These are phyloP conservation scores for Talaromyces sp. DNA, from an alignment of 2,329 filamentous ascomycete genomes.

Conservation along the genomic window DNA sequence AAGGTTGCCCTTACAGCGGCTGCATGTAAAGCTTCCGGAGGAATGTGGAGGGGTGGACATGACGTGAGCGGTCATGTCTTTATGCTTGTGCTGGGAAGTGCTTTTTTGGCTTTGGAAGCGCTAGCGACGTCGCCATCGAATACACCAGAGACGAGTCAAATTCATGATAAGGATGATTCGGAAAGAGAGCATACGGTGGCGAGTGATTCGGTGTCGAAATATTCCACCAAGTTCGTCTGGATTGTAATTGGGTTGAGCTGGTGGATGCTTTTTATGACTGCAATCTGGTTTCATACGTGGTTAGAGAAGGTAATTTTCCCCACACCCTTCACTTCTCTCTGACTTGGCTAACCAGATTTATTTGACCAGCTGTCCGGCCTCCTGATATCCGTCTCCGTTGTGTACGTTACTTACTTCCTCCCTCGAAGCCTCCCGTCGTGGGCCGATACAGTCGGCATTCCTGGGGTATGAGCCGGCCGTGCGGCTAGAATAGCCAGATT, in stretches of 20 bases:
- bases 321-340: not conserved
- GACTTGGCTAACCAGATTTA: not conserved
- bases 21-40: slow-evolving; percentile 78
- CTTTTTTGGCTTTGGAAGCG: slow-evolving; percentile 77
- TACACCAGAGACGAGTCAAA: slow-evolving; percentile 15
- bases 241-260: slow-evolving; percentile 67
- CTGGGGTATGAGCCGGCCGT: slow-evolving; percentile 22
- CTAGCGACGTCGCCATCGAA: slow-evolving; percentile 54
- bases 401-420: slow-evolving; percentile 52
- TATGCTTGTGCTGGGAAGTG: slow-evolving; percentile 77
- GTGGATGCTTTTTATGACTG: slow-evolving; percentile 99
- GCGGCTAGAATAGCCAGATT: slow-evolving; percentile 26
- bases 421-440: slow-evolving; percentile 44
- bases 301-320: slow-evolving; percentile 72
- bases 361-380: slow-evolving; percentile 47
- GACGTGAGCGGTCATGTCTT: slow-evolving; percentile 97
- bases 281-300: slow-evolving; percentile 98
- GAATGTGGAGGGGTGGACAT: slow-evolving; percentile 86
- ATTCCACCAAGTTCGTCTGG: slow-evolving; percentile 46
- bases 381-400: slow-evolving; percentile 44
- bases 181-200: slow-evolving; percentile 23
- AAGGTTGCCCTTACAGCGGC: slow-evolving; percentile 63
- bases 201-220: slow-evolving; percentile 52
- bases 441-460: slow-evolving; percentile 46
- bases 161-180: slow-evolving; percentile 38